Evolutionary conservation across 257 asterid species (phyloP).

Genomic region (Petunia axillaris): DNA sequence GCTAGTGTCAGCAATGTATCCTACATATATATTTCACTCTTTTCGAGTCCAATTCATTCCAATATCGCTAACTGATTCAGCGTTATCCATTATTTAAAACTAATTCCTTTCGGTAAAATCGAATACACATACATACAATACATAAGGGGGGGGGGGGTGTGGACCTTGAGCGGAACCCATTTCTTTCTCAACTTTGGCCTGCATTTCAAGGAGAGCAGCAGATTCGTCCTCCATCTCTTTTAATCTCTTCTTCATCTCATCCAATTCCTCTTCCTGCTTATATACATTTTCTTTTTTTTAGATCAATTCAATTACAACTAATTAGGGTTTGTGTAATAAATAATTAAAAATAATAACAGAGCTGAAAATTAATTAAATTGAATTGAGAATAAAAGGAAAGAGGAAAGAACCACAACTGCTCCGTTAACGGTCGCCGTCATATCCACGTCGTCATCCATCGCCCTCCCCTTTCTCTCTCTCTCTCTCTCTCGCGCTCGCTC

Average conservation of each 20-base stretch:
- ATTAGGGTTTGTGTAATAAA: slow-evolving; percentile 45
- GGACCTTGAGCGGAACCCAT: slow-evolving; percentile 79
- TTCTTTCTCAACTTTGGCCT: slow-evolving; percentile 77
- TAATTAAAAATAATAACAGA: not conserved
- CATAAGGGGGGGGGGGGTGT: not conserved
- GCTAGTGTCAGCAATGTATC: too few species aligned
- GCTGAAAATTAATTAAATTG: not conserved
- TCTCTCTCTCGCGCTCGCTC: slow-evolving; percentile 26
- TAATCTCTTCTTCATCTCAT: slow-evolving; percentile 77
- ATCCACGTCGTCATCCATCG: slow-evolving; percentile 73
- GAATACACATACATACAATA: too few species aligned
- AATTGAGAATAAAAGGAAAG: not conserved
- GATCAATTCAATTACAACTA: not conserved
- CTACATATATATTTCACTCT: too few species aligned
- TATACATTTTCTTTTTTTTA: slow-evolving; percentile 18
- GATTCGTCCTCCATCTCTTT: slow-evolving; percentile 90
- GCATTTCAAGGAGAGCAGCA: slow-evolving; percentile 84
- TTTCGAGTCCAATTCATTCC: too few species aligned
- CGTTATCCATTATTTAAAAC: too few species aligned
- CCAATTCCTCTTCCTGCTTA: slow-evolving; percentile 76
- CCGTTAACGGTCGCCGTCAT: slow-evolving; percentile 62
- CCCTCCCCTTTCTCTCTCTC: slow-evolving; percentile 34
- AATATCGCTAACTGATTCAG: too few species aligned
- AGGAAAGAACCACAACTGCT: slow-evolving; percentile 41
- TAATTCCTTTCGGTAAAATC: too few species aligned